Conservation (phyloP, 305 asterid species). For the Fraxinus albicans region DNA sequence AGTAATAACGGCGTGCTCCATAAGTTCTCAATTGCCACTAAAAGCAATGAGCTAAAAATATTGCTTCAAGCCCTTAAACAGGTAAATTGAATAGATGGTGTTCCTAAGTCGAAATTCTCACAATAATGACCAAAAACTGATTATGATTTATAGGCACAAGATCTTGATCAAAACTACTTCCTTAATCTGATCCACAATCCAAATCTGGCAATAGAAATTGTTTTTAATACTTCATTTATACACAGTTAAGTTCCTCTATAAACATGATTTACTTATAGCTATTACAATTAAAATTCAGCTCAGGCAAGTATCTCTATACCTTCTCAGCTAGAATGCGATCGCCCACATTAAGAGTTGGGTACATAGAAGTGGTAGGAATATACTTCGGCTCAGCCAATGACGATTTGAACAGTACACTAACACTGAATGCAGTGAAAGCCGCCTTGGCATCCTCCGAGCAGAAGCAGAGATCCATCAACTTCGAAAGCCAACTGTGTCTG, state of each 20-base stretch:
- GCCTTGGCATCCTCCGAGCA: slow-evolving; percentile 86
- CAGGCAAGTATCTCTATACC: slow-evolving; percentile 39
- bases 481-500: slow-evolving; percentile 54
- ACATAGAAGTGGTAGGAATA: slow-evolving; percentile 86
- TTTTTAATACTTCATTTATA: not conserved
- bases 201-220: slow-evolving; percentile 17
- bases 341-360: slow-evolving; percentile 84
- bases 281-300: slow-evolving; percentile 1
- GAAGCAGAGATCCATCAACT: slow-evolving; percentile 51
- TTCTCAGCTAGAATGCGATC: slow-evolving; percentile 87
- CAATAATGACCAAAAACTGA: not conserved
- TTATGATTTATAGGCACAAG: slow-evolving; percentile 4
- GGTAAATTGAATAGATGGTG: not conserved
- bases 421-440: slow-evolving; percentile 81
- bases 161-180: slow-evolving; percentile 22
- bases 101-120: not conserved
- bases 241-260: slow-evolving; percentile 1
- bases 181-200: slow-evolving; percentile 8
- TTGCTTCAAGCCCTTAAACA: slow-evolving; percentile 7
- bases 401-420: slow-evolving; percentile 74
- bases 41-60: slow-evolving; percentile 7
- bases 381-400: slow-evolving; percentile 91
- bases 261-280: not conserved
- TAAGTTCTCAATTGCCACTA: not conserved
- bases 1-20: not conserved